Evolutionary conservation across 306 rosid species (phyloP), one percentile per base, ranked within the genome.

Genomic region (Macrotyloma uniflorum): DNA sequence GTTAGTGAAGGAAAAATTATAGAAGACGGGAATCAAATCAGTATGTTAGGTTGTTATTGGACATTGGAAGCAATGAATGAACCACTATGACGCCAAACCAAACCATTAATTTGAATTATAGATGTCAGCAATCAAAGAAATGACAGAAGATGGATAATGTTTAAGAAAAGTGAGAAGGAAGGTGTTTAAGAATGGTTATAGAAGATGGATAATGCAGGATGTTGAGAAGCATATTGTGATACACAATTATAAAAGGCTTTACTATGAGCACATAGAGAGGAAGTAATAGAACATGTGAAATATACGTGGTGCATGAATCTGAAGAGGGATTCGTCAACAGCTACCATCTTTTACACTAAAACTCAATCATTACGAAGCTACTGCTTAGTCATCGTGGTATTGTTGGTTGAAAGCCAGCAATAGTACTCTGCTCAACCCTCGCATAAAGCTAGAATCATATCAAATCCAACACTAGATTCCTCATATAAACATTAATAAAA

Each of bases 321-420:
- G 70, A 64, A 36, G 23, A 35, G 46, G 26, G 24, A n/a, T 6
- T 9, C 9, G 30, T 64, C 1, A 61, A 64, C 18, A 36, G 9
- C n/a, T 36, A 19, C n/a, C 49, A 24, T 64, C 3, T 19, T 18
- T 64, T 64, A 36, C n/a, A 18, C 19, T 64, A 36, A 19, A 36
- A 64, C 70, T 64, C 70, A 64, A 64, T 64, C 49, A 64, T 35
- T 36, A 19, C 69, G 1, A 35, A 63, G 28, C n/a, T 63, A 35
- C 28, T 18, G 9, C 69, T 33, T 63, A 3, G 46, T 63, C 69
- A 63, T 63, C 26, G 19, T 63, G 45, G 69, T 33, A 9, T 63
- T 63, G 47, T 63, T 63, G 47, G 69, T 33, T 18, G 16, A 63
- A 63, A 63, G 47, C 69, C 69, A 35, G 4, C 69, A 63, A 32